phyloP scores from a whole-genome alignment of 73 alveolate genomes.

The Paramecium sexaurelia region DNA sequence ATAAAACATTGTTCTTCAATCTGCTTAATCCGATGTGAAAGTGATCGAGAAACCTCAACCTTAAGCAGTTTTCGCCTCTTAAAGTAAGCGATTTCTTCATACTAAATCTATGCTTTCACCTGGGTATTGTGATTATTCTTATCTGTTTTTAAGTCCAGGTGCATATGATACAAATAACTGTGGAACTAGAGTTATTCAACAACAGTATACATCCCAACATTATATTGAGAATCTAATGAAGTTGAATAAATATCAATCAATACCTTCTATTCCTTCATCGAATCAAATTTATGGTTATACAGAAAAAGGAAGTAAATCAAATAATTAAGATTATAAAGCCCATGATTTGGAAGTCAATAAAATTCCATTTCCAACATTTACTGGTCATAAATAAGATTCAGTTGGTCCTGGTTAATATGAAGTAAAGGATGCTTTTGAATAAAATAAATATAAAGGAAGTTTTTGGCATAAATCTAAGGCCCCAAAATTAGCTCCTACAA shows the following conservation, averaged over 20 bases:
- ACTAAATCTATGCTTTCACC: background rate
- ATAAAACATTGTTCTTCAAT: background rate
- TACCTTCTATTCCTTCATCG: constrained; percentile 12
- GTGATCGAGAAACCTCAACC: background rate
- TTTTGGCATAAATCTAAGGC: constrained; percentile 51
- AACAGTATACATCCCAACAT: background rate
- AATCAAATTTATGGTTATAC: background rate
- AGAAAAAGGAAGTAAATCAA: constrained; percentile 19
- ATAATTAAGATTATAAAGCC: background rate
- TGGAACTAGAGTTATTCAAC: background rate
- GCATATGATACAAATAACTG: background rate
- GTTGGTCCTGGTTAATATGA: constrained; percentile 52
- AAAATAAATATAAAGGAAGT: background rate
- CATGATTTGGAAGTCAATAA: constrained; percentile 14
- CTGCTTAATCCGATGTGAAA: background rate
- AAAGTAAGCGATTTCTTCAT: background rate
- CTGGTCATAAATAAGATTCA: background rate
- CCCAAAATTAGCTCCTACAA: background rate
- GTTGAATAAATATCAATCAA: constrained; percentile 37
- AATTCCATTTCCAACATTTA: background rate
- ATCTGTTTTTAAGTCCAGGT: background rate
- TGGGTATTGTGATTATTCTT: background rate
- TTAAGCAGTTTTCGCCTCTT: background rate
- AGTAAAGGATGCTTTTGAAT: constrained; percentile 33
- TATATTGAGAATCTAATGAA: background rate